Base-by-base conservation (phyloP, 345 rosid genomes). In the Isatis tinctoria region DNA sequence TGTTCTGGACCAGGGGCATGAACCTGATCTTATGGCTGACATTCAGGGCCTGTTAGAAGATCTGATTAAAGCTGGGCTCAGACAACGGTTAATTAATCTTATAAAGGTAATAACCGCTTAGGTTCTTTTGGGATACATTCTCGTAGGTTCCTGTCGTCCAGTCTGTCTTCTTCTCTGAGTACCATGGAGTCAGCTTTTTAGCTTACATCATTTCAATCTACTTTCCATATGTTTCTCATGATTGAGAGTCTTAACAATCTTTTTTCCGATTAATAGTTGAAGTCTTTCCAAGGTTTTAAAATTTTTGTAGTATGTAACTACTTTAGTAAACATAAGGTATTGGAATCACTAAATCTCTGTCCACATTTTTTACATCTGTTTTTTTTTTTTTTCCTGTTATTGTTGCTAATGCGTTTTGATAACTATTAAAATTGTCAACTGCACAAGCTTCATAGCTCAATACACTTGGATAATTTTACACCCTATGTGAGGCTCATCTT, bases 1-100 rank as follows among this genome's bases (percentile, higher is more conserved):
- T 75, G 96, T 94, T 63, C 90, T 91, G 62, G 98, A 94, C 84
- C 91, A 86, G 76, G 95, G 86, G 53, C 82, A 83, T 72, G 96
- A 88, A 77, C 84, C 82, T 49, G 97, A 88, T 82, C 79, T 85
- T 78, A 74, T 86, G 75, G 78, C 83, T 78, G 97, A 90, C 70
- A 84, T 94, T 71, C 97, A 90, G 72, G 91, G 85, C 48, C 79
- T 83, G 53, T 70, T 90, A 66, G 98, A 91, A 83, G 90, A 91
- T 82, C 84, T 94, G 60, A 78, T 91, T 16, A 76, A 78, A 67
- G 69, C 82, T 36, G 98, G 97, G 74, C 89, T 94, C 64, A 85
- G 98, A 74, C 85, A 91, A 54, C 88, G 87, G 63, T 75, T 91
- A 77, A 87, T 91, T 79, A 80, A 86, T 70, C 83, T 91, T 57